These are phyloP conservation scores for Chalaropsis ovoidea DNA, from an alignment of 2,329 filamentous ascomycete species.

Conservation along the genomic window DNA sequence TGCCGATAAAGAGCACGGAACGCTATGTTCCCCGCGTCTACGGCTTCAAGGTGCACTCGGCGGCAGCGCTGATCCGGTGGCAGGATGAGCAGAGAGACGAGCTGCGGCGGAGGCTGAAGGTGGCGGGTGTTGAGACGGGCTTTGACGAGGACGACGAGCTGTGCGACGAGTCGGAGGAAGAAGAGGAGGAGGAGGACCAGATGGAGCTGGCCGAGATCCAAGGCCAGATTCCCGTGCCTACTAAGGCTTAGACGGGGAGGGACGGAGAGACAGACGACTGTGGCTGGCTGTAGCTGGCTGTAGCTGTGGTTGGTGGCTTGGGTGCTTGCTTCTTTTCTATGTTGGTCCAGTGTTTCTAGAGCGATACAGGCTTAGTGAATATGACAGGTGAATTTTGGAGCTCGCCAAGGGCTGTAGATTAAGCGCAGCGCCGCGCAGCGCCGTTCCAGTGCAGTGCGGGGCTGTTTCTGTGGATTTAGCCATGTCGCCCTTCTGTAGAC, in stretches of 20 bases:
- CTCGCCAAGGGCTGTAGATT: not conserved
- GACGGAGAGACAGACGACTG: not conserved
- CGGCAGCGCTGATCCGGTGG: constrained; percentile 82
- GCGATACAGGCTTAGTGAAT: not conserved
- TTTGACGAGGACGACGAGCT: constrained; percentile 59
- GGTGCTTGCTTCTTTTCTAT: not conserved
- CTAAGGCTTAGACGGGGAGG: not conserved
- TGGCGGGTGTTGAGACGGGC: constrained; percentile 60
- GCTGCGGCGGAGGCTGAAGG: constrained; percentile 65
- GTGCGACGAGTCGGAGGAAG: constrained; percentile 47
- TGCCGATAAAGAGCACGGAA: constrained; percentile 73
- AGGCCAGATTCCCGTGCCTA: constrained; percentile 15
- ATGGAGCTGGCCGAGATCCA: constrained; percentile 29
- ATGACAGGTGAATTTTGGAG: not conserved
- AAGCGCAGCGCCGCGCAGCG: not conserved
- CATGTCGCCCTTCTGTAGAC: too few relatives aligned
- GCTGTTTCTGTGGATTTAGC: too few relatives aligned
- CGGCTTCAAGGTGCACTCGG: constrained; percentile 89
- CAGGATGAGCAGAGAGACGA: constrained; percentile 72
- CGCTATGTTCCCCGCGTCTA: constrained; percentile 86
- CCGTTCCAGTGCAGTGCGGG: not conserved
- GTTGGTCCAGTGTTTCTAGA: constrained; percentile 4
- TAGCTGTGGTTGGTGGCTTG: not conserved
- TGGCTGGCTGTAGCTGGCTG: not conserved
- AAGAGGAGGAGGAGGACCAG: constrained; percentile 46